Evolutionary conservation across 2,329 filamentous ascomycete genomes (phyloP).

Genomic region (Phoma sp.): DNA sequence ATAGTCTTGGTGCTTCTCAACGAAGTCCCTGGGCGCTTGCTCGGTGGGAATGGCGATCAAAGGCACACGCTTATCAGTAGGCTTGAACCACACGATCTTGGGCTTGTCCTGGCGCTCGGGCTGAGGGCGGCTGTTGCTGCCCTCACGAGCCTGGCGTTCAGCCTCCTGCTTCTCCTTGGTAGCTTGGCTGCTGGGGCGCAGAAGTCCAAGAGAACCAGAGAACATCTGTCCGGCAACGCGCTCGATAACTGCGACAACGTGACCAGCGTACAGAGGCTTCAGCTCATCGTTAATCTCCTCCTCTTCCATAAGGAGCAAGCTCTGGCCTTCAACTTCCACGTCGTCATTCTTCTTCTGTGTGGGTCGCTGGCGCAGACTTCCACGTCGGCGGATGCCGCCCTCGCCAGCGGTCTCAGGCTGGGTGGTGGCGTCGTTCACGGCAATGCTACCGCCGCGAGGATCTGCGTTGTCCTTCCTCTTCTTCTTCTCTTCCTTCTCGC

Average conservation of each 20-base stretch:
- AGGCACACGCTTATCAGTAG: conserved; percentile 97
- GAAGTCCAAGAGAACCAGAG: conserved; percentile 90
- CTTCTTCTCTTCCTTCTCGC: conserved; percentile 99
- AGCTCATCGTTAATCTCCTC: conserved; percentile 99
- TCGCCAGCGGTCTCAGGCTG: conserved; percentile 70
- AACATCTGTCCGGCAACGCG: conserved; percentile 99
- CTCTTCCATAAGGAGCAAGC: conserved; percentile 93
- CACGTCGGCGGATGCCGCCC: conserved; percentile 87
- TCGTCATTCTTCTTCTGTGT: conserved; percentile 99
- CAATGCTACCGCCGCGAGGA: conserved; percentile 79
- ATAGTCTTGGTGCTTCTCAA: conserved; percentile 98
- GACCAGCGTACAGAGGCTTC: conserved; percentile 95
- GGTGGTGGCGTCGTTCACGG: conserved; percentile 67
- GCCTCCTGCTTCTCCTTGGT: conserved; percentile 99
- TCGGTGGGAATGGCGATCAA: conserved; percentile 98
- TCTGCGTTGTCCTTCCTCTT: conserved; percentile 99
- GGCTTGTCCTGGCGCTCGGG: conserved; percentile 94
- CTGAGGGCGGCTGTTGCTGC: conserved; percentile 73
- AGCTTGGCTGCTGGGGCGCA: conserved; percentile 95
- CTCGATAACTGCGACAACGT: conserved; percentile 96
- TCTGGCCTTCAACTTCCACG: conserved; percentile 97
- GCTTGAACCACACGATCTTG: conserved; percentile 99
- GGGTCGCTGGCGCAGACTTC: conserved; percentile 93
- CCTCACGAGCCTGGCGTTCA: conserved; percentile 89
- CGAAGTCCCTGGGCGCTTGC: conserved; percentile 95